phyloP scores from a whole-genome alignment of 441 rosid genomes.

The Flueggea neowawraea region DNA sequence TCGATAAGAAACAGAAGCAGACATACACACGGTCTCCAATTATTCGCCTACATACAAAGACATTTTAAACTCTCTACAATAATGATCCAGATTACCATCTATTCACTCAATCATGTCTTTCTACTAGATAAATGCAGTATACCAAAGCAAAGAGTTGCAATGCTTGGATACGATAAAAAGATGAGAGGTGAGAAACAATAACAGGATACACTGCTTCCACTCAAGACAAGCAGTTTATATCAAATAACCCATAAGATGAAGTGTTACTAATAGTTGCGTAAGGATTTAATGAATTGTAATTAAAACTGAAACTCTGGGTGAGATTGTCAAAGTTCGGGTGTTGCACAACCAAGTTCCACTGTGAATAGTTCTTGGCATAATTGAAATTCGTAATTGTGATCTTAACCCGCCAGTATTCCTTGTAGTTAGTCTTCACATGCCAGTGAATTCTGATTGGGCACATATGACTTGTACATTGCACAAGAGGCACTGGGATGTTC shows the following conservation, averaged over 20 bases:
- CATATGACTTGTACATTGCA: conserved; percentile 85
- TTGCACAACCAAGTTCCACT: conserved; percentile 83
- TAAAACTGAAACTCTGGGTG: conserved; percentile 68
- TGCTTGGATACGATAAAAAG: too few species aligned
- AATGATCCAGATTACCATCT: too few species aligned
- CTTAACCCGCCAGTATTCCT: conserved; percentile 84
- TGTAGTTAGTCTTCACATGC: conserved; percentile 84
- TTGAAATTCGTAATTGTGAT: conserved; percentile 79
- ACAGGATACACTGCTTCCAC: too few species aligned
- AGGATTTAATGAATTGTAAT: conserved; percentile 56
- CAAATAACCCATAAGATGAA: conserved; percentile 6
- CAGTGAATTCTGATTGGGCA: conserved; percentile 89
- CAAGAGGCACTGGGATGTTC: conserved; percentile 43
- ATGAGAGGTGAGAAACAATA: too few species aligned
- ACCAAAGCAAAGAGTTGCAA: too few species aligned
- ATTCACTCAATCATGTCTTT: too few species aligned
- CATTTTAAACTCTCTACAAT: too few species aligned
- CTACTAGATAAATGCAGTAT: too few species aligned
- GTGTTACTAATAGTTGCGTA: conserved; percentile 47
- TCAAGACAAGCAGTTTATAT: too few species aligned
- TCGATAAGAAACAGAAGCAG: too few species aligned
- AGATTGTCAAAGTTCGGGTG: conserved; percentile 89
- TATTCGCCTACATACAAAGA: too few species aligned
- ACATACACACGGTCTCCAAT: too few species aligned
- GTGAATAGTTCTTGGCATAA: conserved; percentile 72